Percentiles rank a stretch among this genome's conserved stretches.
Evolutionary conservation across 331 rosid species (phyloP).

Genomic region (Saraca asoca): DNA sequence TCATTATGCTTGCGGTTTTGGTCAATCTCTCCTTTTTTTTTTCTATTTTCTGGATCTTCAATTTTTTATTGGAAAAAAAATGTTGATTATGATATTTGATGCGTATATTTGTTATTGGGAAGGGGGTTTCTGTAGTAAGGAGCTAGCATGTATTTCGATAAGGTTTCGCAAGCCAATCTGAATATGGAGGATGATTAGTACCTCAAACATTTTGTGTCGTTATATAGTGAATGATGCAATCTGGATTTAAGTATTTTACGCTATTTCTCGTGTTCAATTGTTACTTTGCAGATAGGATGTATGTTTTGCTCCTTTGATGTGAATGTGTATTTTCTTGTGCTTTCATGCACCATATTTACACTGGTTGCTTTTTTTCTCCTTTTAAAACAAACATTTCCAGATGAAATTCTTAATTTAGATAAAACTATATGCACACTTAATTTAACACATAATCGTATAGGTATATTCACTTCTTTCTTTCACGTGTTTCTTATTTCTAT

Average conservation of each 20-base stretch:
- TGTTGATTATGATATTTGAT: not conserved
- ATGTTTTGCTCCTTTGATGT: not conserved
- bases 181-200: no score
- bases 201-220: no score
- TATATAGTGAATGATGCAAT: not conserved
- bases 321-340: not conserved
- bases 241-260: not conserved
- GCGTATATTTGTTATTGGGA: not conserved
- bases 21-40: no score
- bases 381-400: constrained; percentile 72
- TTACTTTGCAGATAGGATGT: not conserved
- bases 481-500: not conserved
- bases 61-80: not conserved
- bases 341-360: constrained; percentile 25
- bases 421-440: constrained; percentile 84
- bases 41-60: no score
- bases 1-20: no score
- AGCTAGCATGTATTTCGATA: no score
- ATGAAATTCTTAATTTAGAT: constrained; percentile 72
- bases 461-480: constrained; percentile 37
- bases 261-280: not conserved
- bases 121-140: no score
- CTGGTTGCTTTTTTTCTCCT: constrained; percentile 16
- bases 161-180: no score
- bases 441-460: constrained; percentile 81